Evolutionary conservation across 805 yeast genomes (phyloP), one percentile per base, ranked within the genome.

Genomic region (Schizosaccharomyces lindneri): DNA sequence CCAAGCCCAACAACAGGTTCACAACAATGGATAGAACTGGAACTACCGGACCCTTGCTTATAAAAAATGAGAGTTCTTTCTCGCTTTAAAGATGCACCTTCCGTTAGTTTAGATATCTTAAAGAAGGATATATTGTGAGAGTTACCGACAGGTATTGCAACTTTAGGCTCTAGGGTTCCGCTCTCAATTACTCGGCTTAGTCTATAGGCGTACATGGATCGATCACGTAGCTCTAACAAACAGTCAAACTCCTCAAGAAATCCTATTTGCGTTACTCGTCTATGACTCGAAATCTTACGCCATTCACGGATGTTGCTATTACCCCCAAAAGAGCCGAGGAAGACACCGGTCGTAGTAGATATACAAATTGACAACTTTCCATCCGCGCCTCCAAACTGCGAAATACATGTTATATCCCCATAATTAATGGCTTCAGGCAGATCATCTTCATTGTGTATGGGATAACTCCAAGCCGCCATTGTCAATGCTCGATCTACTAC

Each of bases 401-500:
- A 24, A 51, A 51, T 51, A 51, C 57, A 24, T n/a, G 19, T 24
- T 29, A 51, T 29, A 51, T 21, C 36, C 11, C 57, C 57, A 24
- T 21, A 51, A n/a, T 21, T 29, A 24, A 51, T 51, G 27, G 57
- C 36, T 5, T 51, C 36, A 6, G 57, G 57, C 13, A 51, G 21
- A 17, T 24, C 36, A 21, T 29, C 57, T 39, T 21, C 57, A n/a
- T 17, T 51, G n/a, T 17, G 36, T 17, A 51, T 51, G 6, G 57
- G 57, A 29, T 51, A 29, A 7, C 27, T 19, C 57, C 57, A 51
- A 21, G 57, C 65, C 5, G 66, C 65, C 29, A 63, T 64, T 5
- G 63, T 61, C n/a, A 73, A 62, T 2, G 72, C 70, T 65, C 76
- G 63, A 65, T 73, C 62, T 55, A 68, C 61, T 62, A 73, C 67